Evolutionary conservation across 2,329 filamentous ascomycete species (phyloP), one percentile per base, ranked within the genome.

Genomic region (Anthostomella pinea): DNA sequence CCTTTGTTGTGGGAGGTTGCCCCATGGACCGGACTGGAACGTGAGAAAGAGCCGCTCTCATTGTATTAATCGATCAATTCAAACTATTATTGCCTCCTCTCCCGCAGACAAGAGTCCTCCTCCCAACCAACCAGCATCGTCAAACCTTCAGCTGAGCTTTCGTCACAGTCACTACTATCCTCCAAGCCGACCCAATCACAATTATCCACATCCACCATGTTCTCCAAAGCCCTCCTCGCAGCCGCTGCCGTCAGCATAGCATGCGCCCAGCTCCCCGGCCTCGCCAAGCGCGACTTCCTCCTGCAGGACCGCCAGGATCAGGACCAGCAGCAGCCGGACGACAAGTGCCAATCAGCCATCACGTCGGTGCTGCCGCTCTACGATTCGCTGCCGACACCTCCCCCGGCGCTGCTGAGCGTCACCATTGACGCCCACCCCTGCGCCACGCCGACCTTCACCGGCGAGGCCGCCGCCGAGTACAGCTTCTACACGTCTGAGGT

Each of bases 211-310:
- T 30, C n/a, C 32, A 41, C 30, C 15, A 50, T 50, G 47, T 18
- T 40, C 25, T 14, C 33, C 35, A 43, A 44, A 11, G 10, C 21
- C 14, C 11, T 52, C 17, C 35, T 53, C 38, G 13, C 33, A 9
- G 33, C 43, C 16, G 26, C 46, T 38, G 30, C 46, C 25, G 38
- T 38, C 19, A 45, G 43, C 38, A 24, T 34, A 15, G 49, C 41
- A 5, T 49, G 46, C 15, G 46, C 48, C 5, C 42, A 48, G 21
- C 14, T 51, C 16, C 46, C 52, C 4, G 26, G 30, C 9, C 23
- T 51, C 16, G 43, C 41, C 21, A 28, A 40, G 33, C 51, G 47
- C 23, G 49, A 45, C 33, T 35, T 45, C 36, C n/a, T 51, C 37
- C 16, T 15, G 9, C 29, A 49, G 35, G 28, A 15, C 23, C 46